These are phyloP conservation scores for Podospora australis DNA, from an alignment of 495 filamentous ascomycete genomes.

Conservation along the genomic window DNA sequence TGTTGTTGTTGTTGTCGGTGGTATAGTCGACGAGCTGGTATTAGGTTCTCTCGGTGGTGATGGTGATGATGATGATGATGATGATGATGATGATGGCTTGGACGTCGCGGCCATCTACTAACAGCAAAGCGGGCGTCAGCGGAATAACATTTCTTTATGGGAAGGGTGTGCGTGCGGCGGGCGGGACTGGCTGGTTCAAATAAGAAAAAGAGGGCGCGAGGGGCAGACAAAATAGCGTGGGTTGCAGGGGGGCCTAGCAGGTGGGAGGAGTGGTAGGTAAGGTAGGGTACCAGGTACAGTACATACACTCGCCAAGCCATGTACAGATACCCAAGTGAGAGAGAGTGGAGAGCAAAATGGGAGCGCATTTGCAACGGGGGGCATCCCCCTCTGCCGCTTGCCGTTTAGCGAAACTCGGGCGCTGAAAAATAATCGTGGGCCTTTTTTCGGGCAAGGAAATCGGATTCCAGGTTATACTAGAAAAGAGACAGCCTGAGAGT, in stretches of 20 bases:
- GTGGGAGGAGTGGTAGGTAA: slow-evolving; percentile 5
- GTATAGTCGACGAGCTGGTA: too few species aligned
- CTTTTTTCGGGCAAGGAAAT: too few species aligned
- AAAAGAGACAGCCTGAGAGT: not conserved
- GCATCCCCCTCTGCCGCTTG: slow-evolving; percentile 24
- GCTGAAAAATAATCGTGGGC: too few species aligned
- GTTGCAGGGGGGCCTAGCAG: slow-evolving; percentile 5
- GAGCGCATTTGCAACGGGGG: too few species aligned
- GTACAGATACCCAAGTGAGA: slow-evolving; percentile 11
- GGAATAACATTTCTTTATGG: slow-evolving; percentile 14
- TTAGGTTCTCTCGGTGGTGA: not conserved
- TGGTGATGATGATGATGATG: slow-evolving; percentile 10
- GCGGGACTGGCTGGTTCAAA: slow-evolving; percentile 31
- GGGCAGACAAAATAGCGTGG: slow-evolving; percentile 13
- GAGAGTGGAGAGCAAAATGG: slow-evolving; percentile 13
- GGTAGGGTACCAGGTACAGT: too few species aligned
- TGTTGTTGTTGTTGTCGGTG: not conserved
- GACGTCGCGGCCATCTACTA: slow-evolving; percentile 38
- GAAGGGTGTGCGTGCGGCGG: slow-evolving; percentile 16
- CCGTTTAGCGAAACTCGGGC: slow-evolving; percentile 19
- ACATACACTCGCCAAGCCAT: slow-evolving; percentile 6
- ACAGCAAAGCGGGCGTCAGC: slow-evolving; percentile 18
- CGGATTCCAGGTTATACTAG: not conserved
- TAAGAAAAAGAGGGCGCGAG: slow-evolving; percentile 19
- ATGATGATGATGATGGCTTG: slow-evolving; percentile 21